A percentile compares a stretch with the other conserved stretches of the same genome.
Conservation (phyloP, 345 rosid genomes). For the Cochlearia excelsa region DNA sequence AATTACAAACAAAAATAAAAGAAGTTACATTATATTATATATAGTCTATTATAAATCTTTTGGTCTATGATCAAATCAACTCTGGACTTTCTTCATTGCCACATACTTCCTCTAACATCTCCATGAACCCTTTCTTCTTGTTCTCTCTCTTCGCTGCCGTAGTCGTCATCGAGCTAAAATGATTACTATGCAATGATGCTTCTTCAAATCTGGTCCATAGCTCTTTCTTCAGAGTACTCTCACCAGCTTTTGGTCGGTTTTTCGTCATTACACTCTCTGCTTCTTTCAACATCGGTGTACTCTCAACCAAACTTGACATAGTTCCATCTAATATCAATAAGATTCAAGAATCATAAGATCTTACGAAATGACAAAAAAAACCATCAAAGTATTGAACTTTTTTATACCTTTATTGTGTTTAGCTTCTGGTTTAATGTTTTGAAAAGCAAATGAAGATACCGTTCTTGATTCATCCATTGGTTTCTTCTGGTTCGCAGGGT, state of each 20-base stretch:
- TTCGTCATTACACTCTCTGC: constrained; percentile 45
- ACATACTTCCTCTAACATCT: constrained; percentile 87
- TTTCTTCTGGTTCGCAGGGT: constrained; percentile 52
- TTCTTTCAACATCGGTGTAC: constrained; percentile 67
- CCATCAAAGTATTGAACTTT: constrained; percentile 20
- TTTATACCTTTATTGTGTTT: constrained; percentile 24
- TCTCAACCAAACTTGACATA: constrained; percentile 38
- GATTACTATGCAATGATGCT: constrained; percentile 45
- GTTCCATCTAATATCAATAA: constrained; percentile 5
- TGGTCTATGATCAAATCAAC: neutral
- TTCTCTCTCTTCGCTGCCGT: constrained; percentile 32
- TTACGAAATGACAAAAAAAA: neutral
- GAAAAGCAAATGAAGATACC: constrained; percentile 13
- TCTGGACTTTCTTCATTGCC: constrained; percentile 41
- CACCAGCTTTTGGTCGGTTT: constrained; percentile 64
- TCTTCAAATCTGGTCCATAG: constrained; percentile 94
- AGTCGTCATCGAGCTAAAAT: constrained; percentile 29
- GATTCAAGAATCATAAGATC: neutral
- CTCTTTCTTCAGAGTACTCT: constrained; percentile 89
- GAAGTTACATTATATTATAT: no score
- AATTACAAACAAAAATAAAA: constrained; percentile 20
- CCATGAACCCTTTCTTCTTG: constrained; percentile 67
- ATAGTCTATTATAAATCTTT: no score
- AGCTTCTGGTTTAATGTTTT: constrained; percentile 15
- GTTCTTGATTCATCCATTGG: constrained; percentile 9